These are phyloP conservation scores for Aureobasidium melanogenum DNA, from an alignment of 2,329 filamentous ascomycete genomes.

Conservation along the genomic window DNA sequence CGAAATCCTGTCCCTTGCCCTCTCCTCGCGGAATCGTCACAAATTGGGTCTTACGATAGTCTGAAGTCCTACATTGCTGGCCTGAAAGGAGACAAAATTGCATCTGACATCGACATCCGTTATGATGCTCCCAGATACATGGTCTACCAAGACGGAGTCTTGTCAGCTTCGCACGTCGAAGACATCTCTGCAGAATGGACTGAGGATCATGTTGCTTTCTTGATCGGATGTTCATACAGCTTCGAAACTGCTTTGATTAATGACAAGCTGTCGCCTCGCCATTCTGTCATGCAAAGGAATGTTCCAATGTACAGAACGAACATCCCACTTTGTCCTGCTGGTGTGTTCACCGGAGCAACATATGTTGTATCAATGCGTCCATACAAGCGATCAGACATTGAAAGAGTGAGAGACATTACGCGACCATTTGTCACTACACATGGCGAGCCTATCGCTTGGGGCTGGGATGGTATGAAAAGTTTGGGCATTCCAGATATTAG, in stretches of 20 bases:
- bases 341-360: slow-evolving; percentile 46
- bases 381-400: slow-evolving; percentile 43
- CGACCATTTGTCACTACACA: slow-evolving; percentile 48
- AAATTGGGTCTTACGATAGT: slow-evolving; percentile 33
- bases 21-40: slow-evolving; percentile 45
- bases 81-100: slow-evolving; percentile 25
- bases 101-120: slow-evolving; percentile 45
- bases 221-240: slow-evolving; percentile 56
- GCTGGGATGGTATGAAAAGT: slow-evolving; percentile 46
- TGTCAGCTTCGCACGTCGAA: slow-evolving; percentile 29
- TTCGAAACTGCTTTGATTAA: slow-evolving; percentile 50
- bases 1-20: slow-evolving; percentile 57
- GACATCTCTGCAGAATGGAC: slow-evolving; percentile 48
- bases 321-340: slow-evolving; percentile 48
- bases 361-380: slow-evolving; percentile 58
- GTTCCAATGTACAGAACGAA: slow-evolving; percentile 55
- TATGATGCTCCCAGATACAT: slow-evolving; percentile 51
- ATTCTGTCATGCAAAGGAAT: slow-evolving; percentile 40
- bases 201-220: slow-evolving; percentile 50
- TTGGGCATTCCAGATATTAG: slow-evolving; percentile 49
- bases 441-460: slow-evolving; percentile 57
- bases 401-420: slow-evolving; percentile 47
- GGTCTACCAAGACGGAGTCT: slow-evolving; percentile 44
- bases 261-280: slow-evolving; percentile 44
- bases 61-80: slow-evolving; percentile 32